A percentile compares a stretch with the other conserved stretches of the same genome.
Conservation (phyloP, 345 rosid species). For the Euphorbia pulcherrima region DNA sequence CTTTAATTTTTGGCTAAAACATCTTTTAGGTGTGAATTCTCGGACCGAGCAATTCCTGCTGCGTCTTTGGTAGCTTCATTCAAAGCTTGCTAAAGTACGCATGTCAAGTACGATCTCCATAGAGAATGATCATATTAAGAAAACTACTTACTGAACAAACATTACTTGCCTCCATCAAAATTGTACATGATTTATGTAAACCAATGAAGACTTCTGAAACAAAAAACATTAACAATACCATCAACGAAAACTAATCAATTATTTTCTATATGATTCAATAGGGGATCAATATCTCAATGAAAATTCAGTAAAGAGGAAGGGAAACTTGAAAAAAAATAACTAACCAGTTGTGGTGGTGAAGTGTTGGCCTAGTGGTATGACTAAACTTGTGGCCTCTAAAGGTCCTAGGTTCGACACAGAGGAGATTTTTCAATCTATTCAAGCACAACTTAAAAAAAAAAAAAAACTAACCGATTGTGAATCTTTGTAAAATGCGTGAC, state of each 20-base stretch:
- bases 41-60: constrained; percentile 58
- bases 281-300: too few relatives aligned
- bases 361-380: too few relatives aligned
- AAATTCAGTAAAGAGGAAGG: too few relatives aligned
- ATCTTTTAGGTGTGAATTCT: constrained; percentile 74
- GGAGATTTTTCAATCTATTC: too few relatives aligned
- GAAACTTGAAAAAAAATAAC: too few relatives aligned
- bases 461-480: constrained; percentile 5
- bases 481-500: background rate
- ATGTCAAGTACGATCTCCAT: constrained; percentile 39
- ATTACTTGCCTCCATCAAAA: background rate
- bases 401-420: too few relatives aligned
- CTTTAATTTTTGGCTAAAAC: constrained; percentile 49
- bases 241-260: background rate
- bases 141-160: too few relatives aligned
- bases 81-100: constrained; percentile 71
- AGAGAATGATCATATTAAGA: background rate
- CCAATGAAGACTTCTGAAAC: constrained; percentile 2
- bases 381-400: too few relatives aligned
- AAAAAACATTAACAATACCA: background rate
- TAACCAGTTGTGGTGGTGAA: too few relatives aligned
- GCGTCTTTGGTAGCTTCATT: constrained; percentile 95
- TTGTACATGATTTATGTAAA: background rate
- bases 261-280: too few relatives aligned
- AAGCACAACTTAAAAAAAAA: background rate